Percentiles rank a stretch among this genome's conserved stretches.
These are phyloP conservation scores for Tuber microsphaerosporum DNA, from an alignment of 495 filamentous ascomycete species.

Conservation along the genomic window DNA sequence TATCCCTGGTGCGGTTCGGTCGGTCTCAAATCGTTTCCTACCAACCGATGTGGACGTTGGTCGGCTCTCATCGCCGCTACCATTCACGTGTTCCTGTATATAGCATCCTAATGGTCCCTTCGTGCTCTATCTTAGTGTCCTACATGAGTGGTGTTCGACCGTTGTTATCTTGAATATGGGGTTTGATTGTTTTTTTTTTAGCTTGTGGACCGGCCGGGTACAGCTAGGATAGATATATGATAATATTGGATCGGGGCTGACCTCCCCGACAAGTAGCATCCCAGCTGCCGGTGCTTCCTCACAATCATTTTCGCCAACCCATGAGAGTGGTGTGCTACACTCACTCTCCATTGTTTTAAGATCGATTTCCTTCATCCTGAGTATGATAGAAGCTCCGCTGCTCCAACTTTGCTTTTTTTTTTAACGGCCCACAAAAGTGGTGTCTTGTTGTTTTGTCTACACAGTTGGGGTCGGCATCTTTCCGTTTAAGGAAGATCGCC, in stretches of 20 bases:
- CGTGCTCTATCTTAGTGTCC: not conserved
- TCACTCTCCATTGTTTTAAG: not conserved
- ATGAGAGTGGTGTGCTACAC: not conserved
- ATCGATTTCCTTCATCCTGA: not conserved
- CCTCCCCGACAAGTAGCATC: too few relatives aligned
- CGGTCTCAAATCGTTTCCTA: not conserved
- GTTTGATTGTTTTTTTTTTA: too few relatives aligned
- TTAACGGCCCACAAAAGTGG: not conserved
- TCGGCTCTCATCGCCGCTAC: not conserved
- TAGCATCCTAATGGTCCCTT: not conserved
- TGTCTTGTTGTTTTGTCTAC: not conserved
- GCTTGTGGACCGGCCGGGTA: too few relatives aligned
- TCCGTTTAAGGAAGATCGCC: not conserved
- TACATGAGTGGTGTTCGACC: not conserved
- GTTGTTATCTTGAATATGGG: not conserved
- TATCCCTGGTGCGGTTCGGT: not conserved
- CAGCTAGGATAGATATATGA: too few relatives aligned
- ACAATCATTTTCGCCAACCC: not conserved
- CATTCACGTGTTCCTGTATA: not conserved
- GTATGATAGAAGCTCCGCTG: not conserved
- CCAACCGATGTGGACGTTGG: not conserved
- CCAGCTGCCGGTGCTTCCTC: too few relatives aligned
- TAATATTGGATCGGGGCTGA: too few relatives aligned
- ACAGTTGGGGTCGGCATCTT: not conserved
- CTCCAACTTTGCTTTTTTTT: not conserved